Base-by-base conservation (phyloP, 352 stramenopile genomes). In the Globisporangium paroecandrum region DNA sequence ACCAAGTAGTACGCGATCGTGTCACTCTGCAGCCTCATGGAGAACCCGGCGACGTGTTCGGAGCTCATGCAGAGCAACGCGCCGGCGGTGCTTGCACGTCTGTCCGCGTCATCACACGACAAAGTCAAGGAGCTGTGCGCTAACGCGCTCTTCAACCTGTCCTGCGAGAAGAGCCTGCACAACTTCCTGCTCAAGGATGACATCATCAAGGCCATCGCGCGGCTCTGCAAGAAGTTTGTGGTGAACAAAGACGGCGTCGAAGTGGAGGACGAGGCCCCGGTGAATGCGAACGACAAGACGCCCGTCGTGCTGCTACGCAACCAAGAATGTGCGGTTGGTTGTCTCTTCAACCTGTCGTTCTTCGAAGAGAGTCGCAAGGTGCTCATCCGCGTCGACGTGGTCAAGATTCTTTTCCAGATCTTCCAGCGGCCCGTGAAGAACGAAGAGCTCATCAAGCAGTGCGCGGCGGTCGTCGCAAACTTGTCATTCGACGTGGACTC, bases 291-390 rank as follows among this genome's bases (percentile, higher is more conserved):
- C n/a, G 65, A 81, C 68, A 81, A 89, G 70, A 62, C 76, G 22
- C 75, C 76, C 1, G 71, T 83, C 8, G 70, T 77, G 5, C 69
- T 95, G 20, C 69, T 80, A 22, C 71, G 79, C 12, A 87, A 75
- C 57, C 85, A 95, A 55, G 83, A 93, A 53, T 93, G 85, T 60
- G 86, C 86, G 1, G 69, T 93, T 22, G 71, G 80, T 38, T 95
- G 84, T 72, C 70, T 91, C 25, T 90, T 91, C 57, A 94, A 95
- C 57, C 66, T 97, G 12, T 92, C 88, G 36, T 93, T 92, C 62
- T 81, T 85, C 25, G 65, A 79, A 15, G 77, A 89, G 22, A 92
- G 83, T 25, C 75, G 85, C 58, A 81, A 88, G 51, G 71, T 84
- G 3, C 60, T 96, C 20, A 68, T 94, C 9, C 81, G 73, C 51